Percentiles rank a stretch among this genome's conserved stretches.
Conservation (phyloP, 176 grass and related monocot species). For the Puccinellia tenuiflora region DNA sequence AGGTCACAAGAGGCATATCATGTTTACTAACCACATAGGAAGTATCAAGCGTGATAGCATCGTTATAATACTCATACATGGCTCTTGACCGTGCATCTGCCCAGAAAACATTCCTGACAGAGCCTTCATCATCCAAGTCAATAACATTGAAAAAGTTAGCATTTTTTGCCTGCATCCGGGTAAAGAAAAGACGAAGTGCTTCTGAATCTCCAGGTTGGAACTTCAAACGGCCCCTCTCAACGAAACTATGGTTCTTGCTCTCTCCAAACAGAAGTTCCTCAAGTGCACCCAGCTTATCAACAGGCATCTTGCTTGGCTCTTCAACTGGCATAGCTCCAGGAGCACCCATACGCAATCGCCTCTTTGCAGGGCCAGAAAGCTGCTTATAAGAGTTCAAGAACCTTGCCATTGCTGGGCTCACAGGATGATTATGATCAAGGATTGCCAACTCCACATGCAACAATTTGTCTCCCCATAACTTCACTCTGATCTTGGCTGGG, state of each 20-base stretch:
- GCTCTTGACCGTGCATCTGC: conserved; percentile 83
- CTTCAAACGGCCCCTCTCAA: conserved; percentile 68
- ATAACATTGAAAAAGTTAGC: conserved; percentile 78
- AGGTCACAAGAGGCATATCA: conserved; percentile 83
- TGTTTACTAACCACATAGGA: conserved; percentile 68
- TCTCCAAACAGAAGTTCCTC: conserved; percentile 85
- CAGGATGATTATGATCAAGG: conserved; percentile 90
- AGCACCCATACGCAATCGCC: conserved; percentile 41
- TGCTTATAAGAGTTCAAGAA: conserved; percentile 87
- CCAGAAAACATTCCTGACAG: conserved; percentile 76
- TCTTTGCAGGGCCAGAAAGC: conserved; percentile 66
- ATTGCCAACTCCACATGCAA: conserved; percentile 86
- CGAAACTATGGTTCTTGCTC: conserved; percentile 60
- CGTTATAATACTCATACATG: conserved; percentile 80
- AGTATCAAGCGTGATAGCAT: conserved; percentile 73
- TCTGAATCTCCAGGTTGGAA: conserved; percentile 81
- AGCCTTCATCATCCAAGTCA: conserved; percentile 83
- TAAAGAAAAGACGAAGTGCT: conserved; percentile 81
- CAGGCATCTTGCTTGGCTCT: conserved; percentile 64
- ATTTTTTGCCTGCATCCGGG: conserved; percentile 95
- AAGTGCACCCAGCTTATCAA: conserved; percentile 63
- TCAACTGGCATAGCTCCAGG: conserved; percentile 52
- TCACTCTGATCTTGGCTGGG: conserved; percentile 79
- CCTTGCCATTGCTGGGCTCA: conserved; percentile 88
- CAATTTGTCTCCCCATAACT: conserved; percentile 88